Base-by-base conservation (phyloP, 2,329 filamentous ascomycete species). In the Laburnicola sp. region DNA sequence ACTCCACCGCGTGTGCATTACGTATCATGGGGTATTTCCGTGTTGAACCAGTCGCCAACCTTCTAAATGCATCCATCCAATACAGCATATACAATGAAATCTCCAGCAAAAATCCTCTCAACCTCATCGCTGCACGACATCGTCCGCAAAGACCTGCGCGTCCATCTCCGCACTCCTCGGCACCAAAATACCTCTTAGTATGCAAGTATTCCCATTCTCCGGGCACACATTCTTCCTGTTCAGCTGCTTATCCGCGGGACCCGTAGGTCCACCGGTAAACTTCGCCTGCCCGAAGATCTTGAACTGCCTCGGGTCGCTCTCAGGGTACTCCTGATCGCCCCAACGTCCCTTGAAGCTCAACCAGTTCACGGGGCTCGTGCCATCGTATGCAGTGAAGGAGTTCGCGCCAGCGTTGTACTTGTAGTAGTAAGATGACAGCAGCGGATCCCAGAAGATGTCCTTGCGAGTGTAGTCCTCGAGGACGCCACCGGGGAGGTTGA, bases 371-470 rank as follows among this genome's bases (percentile, higher is more conserved):
- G 83, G 82, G 3, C 57, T 58, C 9, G 43, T 22, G 26, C 57
- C 32, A 35, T 75, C 72, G 49, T 11, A 11, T 9, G 45, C 21
- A 7, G 45, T 10, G 40, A 48, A 38, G 22, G 36, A 43, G 0
- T 51, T 66, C 6, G 62, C 58, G 2, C 64, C 73, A 1, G 52
- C 41, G 58, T 78, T 68, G 63, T 79, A 86, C n/a, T 65, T 75
- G 68, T 84, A 86, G 48, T 73, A 77, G 59, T 82, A 85, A 0
- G 82, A 78, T 22, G 73, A 77, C 1, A 77, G 68, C 0, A 76
- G 68, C 0, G 84, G 84, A 60, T 87, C 84, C 81, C 82, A 87
- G 1, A 82, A 61, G 1, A 71, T 63, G 1, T 83, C 84, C 23
- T 70, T 60, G 46, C 81, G 78, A 50, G 80, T 74, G 57, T 85